Evolutionary conservation across 768 basidiomycete genomes (phyloP).

Genomic region (Mycena galopus): DNA sequence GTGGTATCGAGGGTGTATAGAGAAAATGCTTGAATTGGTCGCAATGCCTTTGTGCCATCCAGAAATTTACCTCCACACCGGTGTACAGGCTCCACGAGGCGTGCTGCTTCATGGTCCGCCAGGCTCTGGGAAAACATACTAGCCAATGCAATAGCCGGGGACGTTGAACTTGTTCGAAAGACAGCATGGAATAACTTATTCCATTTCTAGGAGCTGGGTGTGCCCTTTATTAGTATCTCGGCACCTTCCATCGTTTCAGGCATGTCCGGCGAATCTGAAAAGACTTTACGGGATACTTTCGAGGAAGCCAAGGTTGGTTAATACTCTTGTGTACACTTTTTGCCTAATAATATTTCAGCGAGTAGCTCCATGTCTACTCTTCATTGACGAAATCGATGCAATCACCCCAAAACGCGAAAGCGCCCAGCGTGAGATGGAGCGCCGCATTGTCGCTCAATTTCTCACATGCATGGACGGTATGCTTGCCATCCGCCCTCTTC

Average conservation of each 20-base stretch:
- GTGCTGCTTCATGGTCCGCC: slow-evolving; percentile 96
- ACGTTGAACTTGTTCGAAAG: slow-evolving; percentile 30
- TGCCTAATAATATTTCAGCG: slow-evolving; percentile 59
- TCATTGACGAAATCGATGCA: slow-evolving; percentile 98
- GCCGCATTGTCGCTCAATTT: slow-evolving; percentile 97
- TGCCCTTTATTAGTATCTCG: slow-evolving; percentile 95
- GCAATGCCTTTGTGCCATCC: slow-evolving; percentile 96
- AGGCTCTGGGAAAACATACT: slow-evolving; percentile 97
- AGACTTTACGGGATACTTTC: slow-evolving; percentile 94
- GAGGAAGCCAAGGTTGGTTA: slow-evolving; percentile 91
- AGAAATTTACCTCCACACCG: slow-evolving; percentile 94
- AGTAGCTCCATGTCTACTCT: slow-evolving; percentile 91
- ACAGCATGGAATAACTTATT: slow-evolving; percentile 17
- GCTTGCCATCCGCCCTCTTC: slow-evolving; percentile 36
- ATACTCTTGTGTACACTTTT: neutral
- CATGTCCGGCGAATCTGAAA: slow-evolving; percentile 99
- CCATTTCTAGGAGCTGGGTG: slow-evolving; percentile 79
- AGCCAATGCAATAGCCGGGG: slow-evolving; percentile 96
- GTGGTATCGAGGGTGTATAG: slow-evolving; percentile 90
- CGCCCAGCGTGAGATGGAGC: slow-evolving; percentile 98
- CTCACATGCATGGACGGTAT: slow-evolving; percentile 98
- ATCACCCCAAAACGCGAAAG: slow-evolving; percentile 98
- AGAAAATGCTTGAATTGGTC: slow-evolving; percentile 96
- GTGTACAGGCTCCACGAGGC: slow-evolving; percentile 92
- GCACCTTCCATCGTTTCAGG: slow-evolving; percentile 97